A percentile compares a stretch with the other conserved stretches of the same genome.
phyloP scores from a whole-genome alignment of 768 basidiomycete species.

The Neoboletus magnificus region DNA sequence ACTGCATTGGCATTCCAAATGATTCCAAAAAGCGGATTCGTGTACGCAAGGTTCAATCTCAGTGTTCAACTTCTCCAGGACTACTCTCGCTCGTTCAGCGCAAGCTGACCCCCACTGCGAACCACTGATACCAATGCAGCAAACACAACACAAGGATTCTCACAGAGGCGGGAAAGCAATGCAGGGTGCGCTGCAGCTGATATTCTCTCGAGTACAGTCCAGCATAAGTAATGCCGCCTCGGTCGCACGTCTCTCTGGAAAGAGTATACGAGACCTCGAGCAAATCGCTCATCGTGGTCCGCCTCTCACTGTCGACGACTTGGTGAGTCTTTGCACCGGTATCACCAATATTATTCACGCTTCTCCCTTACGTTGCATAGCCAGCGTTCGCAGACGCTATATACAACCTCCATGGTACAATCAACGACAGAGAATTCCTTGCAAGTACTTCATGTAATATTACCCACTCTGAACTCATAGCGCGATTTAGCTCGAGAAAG shows the following conservation, averaged over 20 bases:
- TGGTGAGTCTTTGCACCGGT: constrained; percentile 21
- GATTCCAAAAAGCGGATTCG: not conserved
- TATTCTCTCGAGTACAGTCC: constrained; percentile 14
- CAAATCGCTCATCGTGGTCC: constrained; percentile 28
- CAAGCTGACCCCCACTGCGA: not conserved
- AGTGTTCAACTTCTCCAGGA: not conserved
- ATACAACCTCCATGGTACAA: constrained; percentile 37
- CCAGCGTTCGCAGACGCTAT: constrained; percentile 49
- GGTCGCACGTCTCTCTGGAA: constrained; percentile 6
- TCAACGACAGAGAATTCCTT: constrained; percentile 61
- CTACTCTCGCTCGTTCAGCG: not conserved
- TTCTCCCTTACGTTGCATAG: constrained; percentile 26
- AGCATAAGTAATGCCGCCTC: not conserved
- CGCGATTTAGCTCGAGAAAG: constrained; percentile 56
- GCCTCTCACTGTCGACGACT: constrained; percentile 22
- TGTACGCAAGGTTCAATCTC: not conserved
- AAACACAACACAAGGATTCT: not conserved
- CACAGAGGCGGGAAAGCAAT: not conserved
- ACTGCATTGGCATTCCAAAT: not conserved
- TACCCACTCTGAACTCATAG: constrained; percentile 3
- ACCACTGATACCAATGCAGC: constrained; percentile 1
- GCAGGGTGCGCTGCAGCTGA: constrained; percentile 11
- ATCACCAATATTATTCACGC: not conserved
- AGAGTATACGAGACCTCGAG: constrained; percentile 25
- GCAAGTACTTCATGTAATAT: constrained; percentile 33